Evolutionary conservation across 225 moss, liverwort and hornwort genomes (phyloP).

Genomic region (Antitrichia curtipendula): DNA sequence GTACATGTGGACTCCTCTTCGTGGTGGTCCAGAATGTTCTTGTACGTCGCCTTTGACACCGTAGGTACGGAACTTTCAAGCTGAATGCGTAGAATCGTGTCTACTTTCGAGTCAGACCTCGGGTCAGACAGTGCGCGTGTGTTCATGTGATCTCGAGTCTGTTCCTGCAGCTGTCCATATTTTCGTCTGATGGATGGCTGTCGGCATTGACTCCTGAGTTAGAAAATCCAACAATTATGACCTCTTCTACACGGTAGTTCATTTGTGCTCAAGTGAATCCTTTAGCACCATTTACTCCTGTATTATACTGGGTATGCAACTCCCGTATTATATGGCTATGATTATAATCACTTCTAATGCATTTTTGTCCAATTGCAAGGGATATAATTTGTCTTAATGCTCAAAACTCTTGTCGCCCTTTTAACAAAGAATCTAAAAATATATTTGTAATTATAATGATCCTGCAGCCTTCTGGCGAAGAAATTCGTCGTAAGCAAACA

Average conservation of each 20-base stretch:
- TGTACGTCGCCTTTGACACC: not conserved
- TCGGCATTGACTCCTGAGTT: not conserved
- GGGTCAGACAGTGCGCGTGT: not conserved
- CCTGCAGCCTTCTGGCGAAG: too few species aligned
- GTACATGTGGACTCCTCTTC: not conserved
- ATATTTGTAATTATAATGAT: too few species aligned
- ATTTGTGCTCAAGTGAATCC: not conserved
- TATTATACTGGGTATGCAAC: too few species aligned
- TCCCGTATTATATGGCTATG: too few species aligned
- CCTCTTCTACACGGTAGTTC: too few species aligned
- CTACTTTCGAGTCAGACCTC: too few species aligned
- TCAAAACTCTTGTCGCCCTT: too few species aligned
- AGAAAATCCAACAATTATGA: not conserved
- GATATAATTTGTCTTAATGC: too few species aligned
- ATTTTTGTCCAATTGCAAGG: too few species aligned
- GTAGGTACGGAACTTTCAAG: not conserved
- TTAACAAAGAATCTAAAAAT: too few species aligned
- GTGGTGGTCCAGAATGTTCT: not conserved
- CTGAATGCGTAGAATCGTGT: not conserved
- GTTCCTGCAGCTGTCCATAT: not conserved
- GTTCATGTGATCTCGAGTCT: not conserved
- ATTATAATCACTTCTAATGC: too few species aligned
- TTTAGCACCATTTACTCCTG: too few species aligned
- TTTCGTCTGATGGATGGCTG: not conserved
- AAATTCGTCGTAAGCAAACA: not conserved